Percentiles rank a stretch among this genome's conserved stretches.
Evolutionary conservation across 164 flowering plant genomes (phyloP).

Genomic region (Akebia trifoliata): DNA sequence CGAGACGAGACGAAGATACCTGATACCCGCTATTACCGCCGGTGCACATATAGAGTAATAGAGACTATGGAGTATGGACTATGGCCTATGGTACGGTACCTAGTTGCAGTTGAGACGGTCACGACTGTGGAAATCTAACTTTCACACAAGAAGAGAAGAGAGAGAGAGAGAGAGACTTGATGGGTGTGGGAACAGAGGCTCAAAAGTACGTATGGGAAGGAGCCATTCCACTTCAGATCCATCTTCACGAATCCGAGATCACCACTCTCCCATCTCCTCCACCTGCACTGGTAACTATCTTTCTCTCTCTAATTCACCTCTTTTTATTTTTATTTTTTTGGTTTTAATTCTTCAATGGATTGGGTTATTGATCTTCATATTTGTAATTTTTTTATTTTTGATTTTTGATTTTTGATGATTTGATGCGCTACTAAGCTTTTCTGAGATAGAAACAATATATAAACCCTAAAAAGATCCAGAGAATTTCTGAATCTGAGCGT

Average conservation of each 20-base stretch:
- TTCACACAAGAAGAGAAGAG: not conserved
- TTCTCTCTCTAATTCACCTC: not conserved
- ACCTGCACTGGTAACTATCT: conserved; percentile 47
- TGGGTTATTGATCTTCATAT: not conserved
- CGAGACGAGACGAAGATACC: too few relatives aligned
- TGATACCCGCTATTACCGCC: not conserved
- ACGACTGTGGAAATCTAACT: too few relatives aligned
- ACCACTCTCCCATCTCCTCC: conserved; percentile 88
- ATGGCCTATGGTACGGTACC: too few relatives aligned
- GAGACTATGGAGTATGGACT: too few relatives aligned
- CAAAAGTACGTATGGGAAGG: conserved; percentile 82
- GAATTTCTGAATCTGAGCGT: too few relatives aligned
- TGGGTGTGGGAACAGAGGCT: conserved; percentile 43
- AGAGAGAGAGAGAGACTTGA: conserved; percentile 9
- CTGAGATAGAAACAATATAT: too few relatives aligned
- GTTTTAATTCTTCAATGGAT: not conserved
- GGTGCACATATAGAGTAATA: too few relatives aligned
- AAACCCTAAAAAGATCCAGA: too few relatives aligned
- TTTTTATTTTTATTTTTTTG: not conserved
- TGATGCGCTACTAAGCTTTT: too few relatives aligned
- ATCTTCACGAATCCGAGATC: conserved; percentile 92
- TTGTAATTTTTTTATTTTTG: not conserved
- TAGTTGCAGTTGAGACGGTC: too few relatives aligned
- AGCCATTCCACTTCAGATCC: conserved; percentile 88
- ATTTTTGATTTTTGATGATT: not conserved